These are phyloP conservation scores for Collybia sordida DNA, from an alignment of 768 basidiomycete genomes.

Conservation along the genomic window DNA sequence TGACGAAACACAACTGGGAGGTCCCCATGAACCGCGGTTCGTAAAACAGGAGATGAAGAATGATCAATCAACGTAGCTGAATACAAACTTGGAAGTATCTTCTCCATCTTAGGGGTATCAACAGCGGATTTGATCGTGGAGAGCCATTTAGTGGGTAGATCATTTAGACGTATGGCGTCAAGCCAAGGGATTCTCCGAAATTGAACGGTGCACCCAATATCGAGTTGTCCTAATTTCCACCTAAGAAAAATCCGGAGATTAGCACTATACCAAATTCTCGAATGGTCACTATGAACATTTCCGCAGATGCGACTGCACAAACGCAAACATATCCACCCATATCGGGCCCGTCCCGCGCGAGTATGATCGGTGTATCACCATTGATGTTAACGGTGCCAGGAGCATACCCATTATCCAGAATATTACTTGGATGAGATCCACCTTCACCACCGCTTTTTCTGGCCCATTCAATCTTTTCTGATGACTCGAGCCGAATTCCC, in stretches of 20 bases:
- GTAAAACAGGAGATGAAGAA: conserved; percentile 35
- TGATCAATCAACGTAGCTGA: conserved; percentile 8
- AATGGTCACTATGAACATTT: conserved; percentile 37
- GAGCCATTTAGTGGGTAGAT: conserved; percentile 27
- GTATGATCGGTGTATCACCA: conserved; percentile 69
- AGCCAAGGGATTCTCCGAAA: conserved; percentile 53
- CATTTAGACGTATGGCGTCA: not conserved
- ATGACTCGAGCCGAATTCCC: conserved; percentile 56
- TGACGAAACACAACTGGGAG: conserved; percentile 50
- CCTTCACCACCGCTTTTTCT: conserved; percentile 61
- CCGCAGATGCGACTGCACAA: conserved; percentile 50
- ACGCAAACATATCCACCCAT: conserved; percentile 64
- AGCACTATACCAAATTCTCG: not conserved
- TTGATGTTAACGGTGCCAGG: conserved; percentile 59
- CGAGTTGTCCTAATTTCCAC: conserved; percentile 70
- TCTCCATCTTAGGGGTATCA: not conserved
- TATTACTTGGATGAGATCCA: conserved; percentile 68
- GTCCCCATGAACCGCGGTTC: conserved; percentile 4
- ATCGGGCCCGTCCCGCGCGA: conserved; percentile 60
- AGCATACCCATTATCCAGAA: conserved; percentile 61
- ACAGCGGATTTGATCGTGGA: conserved; percentile 12
- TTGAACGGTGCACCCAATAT: conserved; percentile 51
- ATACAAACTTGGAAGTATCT: not conserved
- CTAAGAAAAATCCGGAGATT: conserved; percentile 25
- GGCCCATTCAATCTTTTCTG: conserved; percentile 49